These are phyloP conservation scores for Keithomyces neogunnii DNA, from an alignment of 2,329 filamentous ascomycete genomes.

Conservation along the genomic window DNA sequence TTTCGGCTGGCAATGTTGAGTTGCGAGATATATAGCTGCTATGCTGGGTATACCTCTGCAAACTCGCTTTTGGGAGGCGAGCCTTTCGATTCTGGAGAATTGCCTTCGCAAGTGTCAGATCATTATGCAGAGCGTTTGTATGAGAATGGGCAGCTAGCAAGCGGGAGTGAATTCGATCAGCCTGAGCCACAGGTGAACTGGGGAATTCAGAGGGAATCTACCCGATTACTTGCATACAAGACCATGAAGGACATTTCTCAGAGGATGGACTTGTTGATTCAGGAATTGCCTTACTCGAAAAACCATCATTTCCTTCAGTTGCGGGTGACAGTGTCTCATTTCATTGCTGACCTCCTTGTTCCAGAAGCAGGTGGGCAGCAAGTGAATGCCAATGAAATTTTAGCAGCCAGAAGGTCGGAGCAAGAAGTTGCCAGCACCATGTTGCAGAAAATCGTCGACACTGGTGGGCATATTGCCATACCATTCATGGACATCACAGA, in stretches of 20 bases:
- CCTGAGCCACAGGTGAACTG: background rate
- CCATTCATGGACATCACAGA: constrained; percentile 8
- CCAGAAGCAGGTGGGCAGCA: constrained; percentile 17
- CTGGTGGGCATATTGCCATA: constrained; percentile 17
- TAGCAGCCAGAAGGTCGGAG: constrained; percentile 18
- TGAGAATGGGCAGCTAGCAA: background rate
- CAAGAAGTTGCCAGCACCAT: constrained; percentile 17
- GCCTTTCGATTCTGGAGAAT: constrained; percentile 6
- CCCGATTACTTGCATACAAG: constrained; percentile 43
- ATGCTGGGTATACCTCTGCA: constrained; percentile 46
- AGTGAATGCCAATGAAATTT: constrained; percentile 12
- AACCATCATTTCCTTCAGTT: constrained; percentile 59
- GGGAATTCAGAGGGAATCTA: constrained; percentile 22
- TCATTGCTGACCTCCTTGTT: constrained; percentile 60
- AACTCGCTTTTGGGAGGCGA: constrained; percentile 26
- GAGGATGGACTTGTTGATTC: constrained; percentile 63
- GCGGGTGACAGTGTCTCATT: constrained; percentile 66
- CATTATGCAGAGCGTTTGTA: background rate
- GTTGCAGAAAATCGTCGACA: constrained; percentile 19
- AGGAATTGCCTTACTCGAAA: constrained; percentile 61
- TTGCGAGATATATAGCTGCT: constrained; percentile 69
- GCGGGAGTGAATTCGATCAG: background rate
- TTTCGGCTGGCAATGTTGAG: constrained; percentile 78
- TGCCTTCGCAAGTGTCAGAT: background rate
- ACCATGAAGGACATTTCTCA: constrained; percentile 55